Evolutionary conservation across 768 basidiomycete genomes (phyloP), one percentile per base, ranked within the genome.

Genomic region (Tricholoma matsutake): DNA sequence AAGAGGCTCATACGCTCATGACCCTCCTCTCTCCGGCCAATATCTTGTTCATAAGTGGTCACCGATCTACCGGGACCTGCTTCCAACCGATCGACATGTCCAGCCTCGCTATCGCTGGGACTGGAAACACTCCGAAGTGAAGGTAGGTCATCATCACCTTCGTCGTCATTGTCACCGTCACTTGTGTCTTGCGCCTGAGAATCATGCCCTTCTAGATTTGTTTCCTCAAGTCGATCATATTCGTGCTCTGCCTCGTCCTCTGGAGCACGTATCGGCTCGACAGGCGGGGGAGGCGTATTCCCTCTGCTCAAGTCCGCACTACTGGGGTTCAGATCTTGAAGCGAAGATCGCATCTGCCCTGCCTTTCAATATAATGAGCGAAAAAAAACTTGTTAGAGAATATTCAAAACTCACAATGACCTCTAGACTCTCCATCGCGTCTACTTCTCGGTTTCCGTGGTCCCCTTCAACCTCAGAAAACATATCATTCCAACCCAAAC

Each of bases 61-160:
- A 43, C 20, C 9, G 51, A 9, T 31, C 31, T 43, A 35, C 39
- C 53, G 9, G 28, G 39, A 31, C 59, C 58, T 14, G 60, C 64
- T 11, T 66, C 67, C 25, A 60, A 65, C 11, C 63, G 65, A 14
- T 67, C 67, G 31, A 51, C 63, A 28, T 63, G 60, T 2, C 59
- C 64, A 6, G 57, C 56, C 28, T 72, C 67, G 53, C 69, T 73
- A 31, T 77, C 76, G 47, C 75, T 77, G 31, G 68, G 72, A 31
- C 72, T 72, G 32, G 76, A 78, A 6, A 77, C 72, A 54, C 65
- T 71, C 55, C 71, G 76, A 57, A 73, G 72, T 43, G 39, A 71
- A 37, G 72, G 81, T 72, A 78, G 84, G 61, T 74, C 72, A 37
- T 65, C 67, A 29, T 67, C 64, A 41, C 61, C 70, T 28, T 68